Evolutionary conservation across 495 filamentous ascomycete species (phyloP).

Genomic region (Xeromyces bisporus): DNA sequence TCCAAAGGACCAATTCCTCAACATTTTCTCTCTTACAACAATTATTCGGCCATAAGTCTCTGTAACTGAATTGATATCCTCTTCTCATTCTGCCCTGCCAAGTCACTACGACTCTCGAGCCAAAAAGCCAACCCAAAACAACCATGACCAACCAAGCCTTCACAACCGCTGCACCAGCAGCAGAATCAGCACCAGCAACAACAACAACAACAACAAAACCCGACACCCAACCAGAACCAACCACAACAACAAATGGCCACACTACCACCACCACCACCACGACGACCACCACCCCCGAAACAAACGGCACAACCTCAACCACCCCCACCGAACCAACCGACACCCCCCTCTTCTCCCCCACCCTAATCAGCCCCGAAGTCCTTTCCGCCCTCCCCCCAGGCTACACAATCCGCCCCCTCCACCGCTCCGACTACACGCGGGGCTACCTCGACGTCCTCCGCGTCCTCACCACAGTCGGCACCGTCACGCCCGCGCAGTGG

Average conservation of each 20-base stretch:
- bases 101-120: too few relatives aligned
- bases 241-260: neutral
- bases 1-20: too few relatives aligned
- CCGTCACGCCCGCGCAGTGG: slow-evolving; percentile 61
- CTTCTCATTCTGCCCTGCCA: too few relatives aligned
- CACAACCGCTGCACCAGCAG: too few relatives aligned
- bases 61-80: too few relatives aligned
- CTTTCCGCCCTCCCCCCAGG: slow-evolving; percentile 52
- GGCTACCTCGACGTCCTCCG: slow-evolving; percentile 77
- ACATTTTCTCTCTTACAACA: too few relatives aligned
- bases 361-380: slow-evolving; percentile 64
- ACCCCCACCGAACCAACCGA: slow-evolving; percentile 32
- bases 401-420: slow-evolving; percentile 71
- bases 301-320: slow-evolving; percentile 25
- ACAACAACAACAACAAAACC: too few relatives aligned
- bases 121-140: too few relatives aligned
- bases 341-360: slow-evolving; percentile 52
- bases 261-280: slow-evolving; percentile 3
- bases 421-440: slow-evolving; percentile 54
- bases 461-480: slow-evolving; percentile 84
- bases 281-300: slow-evolving; percentile 8
- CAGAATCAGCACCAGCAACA: too few relatives aligned
- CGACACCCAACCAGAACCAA: neutral
- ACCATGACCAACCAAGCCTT: too few relatives aligned
- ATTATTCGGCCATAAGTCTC: too few relatives aligned